Conservation (phyloP, 208 protist species). For the Vickermania spadyakhi region DNA sequence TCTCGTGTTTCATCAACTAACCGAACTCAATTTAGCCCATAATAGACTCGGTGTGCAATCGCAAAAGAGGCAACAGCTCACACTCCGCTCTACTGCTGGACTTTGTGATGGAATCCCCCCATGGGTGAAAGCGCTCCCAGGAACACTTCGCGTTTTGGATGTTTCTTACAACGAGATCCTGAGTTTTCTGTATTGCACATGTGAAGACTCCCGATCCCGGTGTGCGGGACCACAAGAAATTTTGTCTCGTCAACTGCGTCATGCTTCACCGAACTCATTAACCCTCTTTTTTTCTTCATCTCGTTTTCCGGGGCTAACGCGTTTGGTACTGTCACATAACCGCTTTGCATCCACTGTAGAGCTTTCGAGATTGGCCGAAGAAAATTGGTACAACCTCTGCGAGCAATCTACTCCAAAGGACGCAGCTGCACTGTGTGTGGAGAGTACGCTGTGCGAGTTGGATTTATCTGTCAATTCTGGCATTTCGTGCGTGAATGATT, state of each 20-base stretch:
- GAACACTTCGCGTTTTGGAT: conserved; percentile 52
- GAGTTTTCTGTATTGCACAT: conserved; percentile 45
- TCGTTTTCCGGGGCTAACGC: conserved; percentile 33
- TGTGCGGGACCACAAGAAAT: not conserved
- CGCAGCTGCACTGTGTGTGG: not conserved
- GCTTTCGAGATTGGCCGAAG: conserved; percentile 50
- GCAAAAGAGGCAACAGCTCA: no score
- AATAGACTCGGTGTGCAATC: conserved; percentile 44
- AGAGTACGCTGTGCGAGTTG: not conserved
- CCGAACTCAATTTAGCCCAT: conserved; percentile 48
- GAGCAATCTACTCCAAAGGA: conserved; percentile 1
- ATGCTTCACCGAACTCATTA: conserved; percentile 37
- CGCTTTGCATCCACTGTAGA: conserved; percentile 25
- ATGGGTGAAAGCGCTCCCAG: conserved; percentile 55
- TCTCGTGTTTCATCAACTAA: conserved; percentile 39
- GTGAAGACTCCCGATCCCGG: conserved; percentile 2
- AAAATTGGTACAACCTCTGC: conserved; percentile 12
- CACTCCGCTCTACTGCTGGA: no score
- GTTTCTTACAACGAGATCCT: conserved; percentile 58
- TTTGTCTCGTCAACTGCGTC: conserved; percentile 22
- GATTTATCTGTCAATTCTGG: not conserved
- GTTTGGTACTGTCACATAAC: conserved; percentile 53
- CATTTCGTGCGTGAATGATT: not conserved
- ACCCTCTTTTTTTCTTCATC: conserved; percentile 42
- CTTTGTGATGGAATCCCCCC: conserved; percentile 27